Conservation (phyloP, 805 yeast species). For the Saccharomycopsis sp. region DNA sequence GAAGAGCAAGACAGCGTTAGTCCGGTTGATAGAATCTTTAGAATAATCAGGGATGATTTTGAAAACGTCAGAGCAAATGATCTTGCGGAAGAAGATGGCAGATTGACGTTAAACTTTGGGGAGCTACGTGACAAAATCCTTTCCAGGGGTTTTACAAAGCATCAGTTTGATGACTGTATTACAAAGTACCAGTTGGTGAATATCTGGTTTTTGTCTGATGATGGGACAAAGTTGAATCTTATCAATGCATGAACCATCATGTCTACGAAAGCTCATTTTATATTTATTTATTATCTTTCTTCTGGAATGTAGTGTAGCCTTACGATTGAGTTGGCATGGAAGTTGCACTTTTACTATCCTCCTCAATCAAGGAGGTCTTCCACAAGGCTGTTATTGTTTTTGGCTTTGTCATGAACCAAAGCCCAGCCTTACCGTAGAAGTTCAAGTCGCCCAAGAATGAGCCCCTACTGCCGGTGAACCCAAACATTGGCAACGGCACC, state of each 20-base stretch:
- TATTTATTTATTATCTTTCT: too few species aligned
- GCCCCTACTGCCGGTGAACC: slow-evolving; percentile 68
- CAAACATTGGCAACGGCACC: slow-evolving; percentile 74
- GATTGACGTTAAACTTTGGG: slow-evolving; percentile 34
- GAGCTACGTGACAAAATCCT: slow-evolving; percentile 54
- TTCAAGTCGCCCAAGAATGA: slow-evolving; percentile 73
- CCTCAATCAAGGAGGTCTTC: slow-evolving; percentile 28
- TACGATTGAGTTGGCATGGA: slow-evolving; percentile 18
- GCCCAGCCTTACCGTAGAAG: slow-evolving; percentile 71
- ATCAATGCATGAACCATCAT: too few species aligned
- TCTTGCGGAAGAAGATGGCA: slow-evolving; percentile 23
- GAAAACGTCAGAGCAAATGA: slow-evolving; percentile 32
- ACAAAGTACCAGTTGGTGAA: slow-evolving; percentile 62
- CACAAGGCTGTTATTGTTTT: slow-evolving; percentile 67
- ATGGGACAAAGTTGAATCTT: slow-evolving; percentile 13
- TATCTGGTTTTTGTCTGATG: slow-evolving; percentile 53
- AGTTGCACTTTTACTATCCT: slow-evolving; percentile 3
- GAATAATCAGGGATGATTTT: slow-evolving; percentile 54
- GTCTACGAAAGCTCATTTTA: too few species aligned
- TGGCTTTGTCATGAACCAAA: slow-evolving; percentile 62
- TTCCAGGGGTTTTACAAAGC: slow-evolving; percentile 76
- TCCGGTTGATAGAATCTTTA: slow-evolving; percentile 58
- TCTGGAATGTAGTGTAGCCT: too few species aligned
- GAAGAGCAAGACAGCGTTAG: slow-evolving; percentile 44
- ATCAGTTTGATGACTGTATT: slow-evolving; percentile 68